These are phyloP conservation scores for Leishmania braziliensis DNA, from an alignment of 208 protist genomes.

Conservation along the genomic window DNA sequence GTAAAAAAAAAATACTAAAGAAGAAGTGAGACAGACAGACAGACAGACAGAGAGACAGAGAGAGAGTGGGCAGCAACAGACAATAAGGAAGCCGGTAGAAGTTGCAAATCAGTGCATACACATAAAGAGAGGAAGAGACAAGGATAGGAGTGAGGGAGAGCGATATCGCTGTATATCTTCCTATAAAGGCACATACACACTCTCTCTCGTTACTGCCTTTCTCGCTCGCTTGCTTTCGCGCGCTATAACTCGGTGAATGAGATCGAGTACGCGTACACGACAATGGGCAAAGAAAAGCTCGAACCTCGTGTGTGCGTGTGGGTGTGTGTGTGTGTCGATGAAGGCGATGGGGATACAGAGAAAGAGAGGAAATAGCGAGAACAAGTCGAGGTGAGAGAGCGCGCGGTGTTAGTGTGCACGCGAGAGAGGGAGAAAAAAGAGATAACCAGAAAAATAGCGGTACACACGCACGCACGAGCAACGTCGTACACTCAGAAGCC, in stretches of 20 bases:
- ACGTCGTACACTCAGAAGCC: not conserved
- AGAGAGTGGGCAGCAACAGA: not conserved
- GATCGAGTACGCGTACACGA: not conserved
- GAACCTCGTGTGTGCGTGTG: not conserved
- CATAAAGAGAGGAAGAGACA: not conserved
- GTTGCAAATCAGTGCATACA: not conserved
- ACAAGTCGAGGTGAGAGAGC: not conserved
- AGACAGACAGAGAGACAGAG: conserved; percentile 2
- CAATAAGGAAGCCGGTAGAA: conserved; percentile 2
- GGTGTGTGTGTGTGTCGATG: not conserved
- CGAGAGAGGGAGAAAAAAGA: not conserved
- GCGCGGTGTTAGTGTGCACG: not conserved
- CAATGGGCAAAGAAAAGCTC: not conserved
- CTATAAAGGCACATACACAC: not conserved
- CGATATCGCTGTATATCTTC: not conserved
- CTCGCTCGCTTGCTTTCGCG: not conserved
- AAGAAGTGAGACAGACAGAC: not conserved
- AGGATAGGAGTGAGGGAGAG: not conserved
- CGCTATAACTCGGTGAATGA: not conserved
- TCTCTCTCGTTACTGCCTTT: not conserved
- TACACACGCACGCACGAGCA: not conserved
- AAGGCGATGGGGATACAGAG: conserved; percentile 5
- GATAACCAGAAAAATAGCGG: not conserved
- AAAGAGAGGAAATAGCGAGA: not conserved
- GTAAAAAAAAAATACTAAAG: not conserved